Base-by-base conservation (phyloP, 768 basidiomycete species). In the Podaxis pistillaris region DNA sequence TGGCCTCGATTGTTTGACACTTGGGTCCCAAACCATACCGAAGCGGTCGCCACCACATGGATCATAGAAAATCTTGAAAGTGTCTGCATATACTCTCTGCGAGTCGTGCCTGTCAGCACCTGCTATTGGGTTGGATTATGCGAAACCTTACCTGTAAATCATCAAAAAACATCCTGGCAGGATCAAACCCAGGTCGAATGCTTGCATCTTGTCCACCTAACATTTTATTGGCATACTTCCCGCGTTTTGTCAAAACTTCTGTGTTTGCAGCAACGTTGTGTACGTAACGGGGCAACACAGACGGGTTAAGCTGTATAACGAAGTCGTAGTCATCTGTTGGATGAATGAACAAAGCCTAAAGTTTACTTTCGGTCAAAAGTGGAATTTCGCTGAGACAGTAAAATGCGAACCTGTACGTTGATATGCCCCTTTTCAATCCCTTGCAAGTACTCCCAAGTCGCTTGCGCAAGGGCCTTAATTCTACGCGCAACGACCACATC, bases 1-100 rank as follows among this genome's bases (percentile, higher is more conserved):
- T 4, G 86, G 80, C 51, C 88, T 78, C 0, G 85, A 74, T 26
- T 81, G 76, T 60, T 81, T 83, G 37, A 93, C 74, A 13, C 78
- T 79, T 5, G 93, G 89, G 68, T 96, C 91, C 93, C 94, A 98
- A 1, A 97, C 87, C 0, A 82, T 87, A 5, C 93, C 95, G 56
- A 95, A 89, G 37, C 79, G 78, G 61, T 84, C 79, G 0, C 95
- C 94, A 12, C 97, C 97, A 37, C 86, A 81, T 0, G 84, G 77
- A 66, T 98, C 96, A 67, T 86, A 85, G 79, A 98, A 99, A 41
- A 96, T 80, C 62, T 91, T 84, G 65, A 92, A 82, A 0, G 89
- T 89, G 64, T 93, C 89, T 1, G 84, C 78, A 69, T 93, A 95
- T 4, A 86, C 75, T 19, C 82, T 80, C 91, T 95, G 63, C n/a